Percentiles rank a stretch among this genome's conserved stretches.
Conservation (phyloP, 306 rosid genomes). For the Cucumis melo region DNA sequence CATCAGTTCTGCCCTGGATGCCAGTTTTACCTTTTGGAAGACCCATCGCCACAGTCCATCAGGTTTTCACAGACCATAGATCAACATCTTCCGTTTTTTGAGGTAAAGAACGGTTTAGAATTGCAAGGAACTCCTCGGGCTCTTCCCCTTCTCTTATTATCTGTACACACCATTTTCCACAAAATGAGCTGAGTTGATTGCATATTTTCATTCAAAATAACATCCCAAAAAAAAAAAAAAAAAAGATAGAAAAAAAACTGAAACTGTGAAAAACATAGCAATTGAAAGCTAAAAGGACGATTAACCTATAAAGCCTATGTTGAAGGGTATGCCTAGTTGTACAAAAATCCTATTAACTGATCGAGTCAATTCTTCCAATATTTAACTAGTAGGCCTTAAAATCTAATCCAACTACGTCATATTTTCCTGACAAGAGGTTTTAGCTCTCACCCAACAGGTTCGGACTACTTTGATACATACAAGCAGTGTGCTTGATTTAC, state of each 20-base stretch:
- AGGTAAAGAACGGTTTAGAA: constrained; percentile 8
- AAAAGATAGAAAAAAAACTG: too few species aligned
- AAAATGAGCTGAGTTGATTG: not conserved
- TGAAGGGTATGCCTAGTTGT: not conserved
- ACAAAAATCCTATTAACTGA: not conserved
- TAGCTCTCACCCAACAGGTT: not conserved
- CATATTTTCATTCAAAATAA: not conserved
- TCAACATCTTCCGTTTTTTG: not conserved
- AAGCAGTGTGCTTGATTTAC: not conserved
- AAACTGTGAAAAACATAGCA: not conserved
- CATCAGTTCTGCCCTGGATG: constrained; percentile 27
- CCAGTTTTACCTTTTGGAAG: constrained; percentile 6
- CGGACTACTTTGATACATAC: not conserved
- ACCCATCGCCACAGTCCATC: not conserved
- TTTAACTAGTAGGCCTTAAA: not conserved
- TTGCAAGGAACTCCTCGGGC: constrained; percentile 28
- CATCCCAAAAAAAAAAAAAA: not conserved
- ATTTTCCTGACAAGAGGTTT: not conserved
- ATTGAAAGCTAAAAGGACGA: not conserved
- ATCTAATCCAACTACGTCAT: not conserved
- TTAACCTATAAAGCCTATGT: not conserved
- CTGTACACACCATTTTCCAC: constrained; percentile 15
- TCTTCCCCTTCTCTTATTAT: constrained; percentile 35
- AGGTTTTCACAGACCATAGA: not conserved
- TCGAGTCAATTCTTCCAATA: not conserved